A percentile compares a stretch with the other conserved stretches of the same genome.
Conservation (phyloP, 2,329 filamentous ascomycete genomes). For the Monilinia laxa region DNA sequence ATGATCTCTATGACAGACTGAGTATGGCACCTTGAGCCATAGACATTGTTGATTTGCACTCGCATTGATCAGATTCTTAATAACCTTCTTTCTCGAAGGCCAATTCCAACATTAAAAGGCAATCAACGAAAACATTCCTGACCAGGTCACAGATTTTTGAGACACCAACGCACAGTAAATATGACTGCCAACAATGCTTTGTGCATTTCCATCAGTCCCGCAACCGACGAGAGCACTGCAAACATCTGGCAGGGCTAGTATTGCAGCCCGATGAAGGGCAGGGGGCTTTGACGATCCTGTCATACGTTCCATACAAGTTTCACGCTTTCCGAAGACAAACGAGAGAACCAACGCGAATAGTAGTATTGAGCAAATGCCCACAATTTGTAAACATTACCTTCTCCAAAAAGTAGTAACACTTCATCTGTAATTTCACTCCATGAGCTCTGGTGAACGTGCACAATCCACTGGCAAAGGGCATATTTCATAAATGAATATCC, state of each 20-base stretch:
- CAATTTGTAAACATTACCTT: not conserved
- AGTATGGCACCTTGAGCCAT: not conserved
- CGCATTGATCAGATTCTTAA: not conserved
- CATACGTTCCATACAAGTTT: not conserved
- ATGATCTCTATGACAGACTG: not conserved
- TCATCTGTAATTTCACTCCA: not conserved
- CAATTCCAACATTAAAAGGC: too few relatives aligned
- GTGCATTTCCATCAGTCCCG: not conserved
- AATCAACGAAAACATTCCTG: too few relatives aligned
- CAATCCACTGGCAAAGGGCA: fast-evolving
- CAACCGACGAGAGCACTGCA: not conserved
- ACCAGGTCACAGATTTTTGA: too few relatives aligned
- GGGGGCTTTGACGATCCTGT: not conserved
- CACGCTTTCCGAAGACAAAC: too few relatives aligned
- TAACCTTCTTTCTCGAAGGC: not conserved
- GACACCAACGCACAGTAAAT: not conserved
- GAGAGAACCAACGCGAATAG: not conserved
- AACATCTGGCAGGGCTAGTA: not conserved
- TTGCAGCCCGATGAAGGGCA: constrained; percentile 13
- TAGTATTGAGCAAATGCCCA: not conserved
- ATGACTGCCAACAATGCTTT: not conserved
- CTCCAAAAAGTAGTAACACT: not conserved
- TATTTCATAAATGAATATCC: not conserved
- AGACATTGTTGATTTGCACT: not conserved
- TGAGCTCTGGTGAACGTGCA: not conserved